Percentiles rank a stretch among this genome's conserved stretches.
phyloP scores from a whole-genome alignment of 1,284 basidiomycete genomes.

The Takashimella koratensis region DNA sequence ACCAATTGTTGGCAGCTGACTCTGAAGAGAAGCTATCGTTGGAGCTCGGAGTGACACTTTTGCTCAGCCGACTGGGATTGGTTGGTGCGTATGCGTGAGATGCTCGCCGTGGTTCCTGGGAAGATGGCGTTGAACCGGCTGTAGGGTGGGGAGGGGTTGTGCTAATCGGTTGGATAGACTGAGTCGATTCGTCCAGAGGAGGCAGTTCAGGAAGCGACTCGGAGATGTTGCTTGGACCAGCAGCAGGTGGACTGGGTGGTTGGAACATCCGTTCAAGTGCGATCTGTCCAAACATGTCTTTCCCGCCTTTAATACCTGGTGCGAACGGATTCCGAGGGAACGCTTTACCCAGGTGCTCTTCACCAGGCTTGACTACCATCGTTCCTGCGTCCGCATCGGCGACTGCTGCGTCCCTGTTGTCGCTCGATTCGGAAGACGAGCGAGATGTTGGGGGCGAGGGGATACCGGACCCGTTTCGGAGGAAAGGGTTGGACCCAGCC shows the following conservation, averaged over 20 bases:
- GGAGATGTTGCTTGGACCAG: conserved; percentile 14
- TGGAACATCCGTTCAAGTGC: conserved; percentile 85
- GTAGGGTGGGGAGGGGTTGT: conserved; percentile 1
- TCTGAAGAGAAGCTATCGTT: background rate
- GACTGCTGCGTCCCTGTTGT: conserved; percentile 3
- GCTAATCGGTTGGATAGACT: background rate
- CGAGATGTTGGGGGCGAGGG: conserved; percentile 14
- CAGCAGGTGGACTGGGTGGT: conserved; percentile 68
- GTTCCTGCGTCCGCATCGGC: conserved; percentile 55
- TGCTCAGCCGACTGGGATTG: conserved; percentile 44
- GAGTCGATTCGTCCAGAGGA: conserved; percentile 8
- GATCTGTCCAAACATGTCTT: conserved; percentile 78
- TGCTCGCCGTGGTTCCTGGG: conserved; percentile 17
- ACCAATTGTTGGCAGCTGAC: background rate
- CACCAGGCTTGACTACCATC: conserved; percentile 72
- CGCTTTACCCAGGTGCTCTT: conserved; percentile 54
- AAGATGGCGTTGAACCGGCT: background rate
- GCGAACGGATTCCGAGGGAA: conserved; percentile 37
- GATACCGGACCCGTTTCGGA: conserved; percentile 14
- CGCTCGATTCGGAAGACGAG: conserved; percentile 18
- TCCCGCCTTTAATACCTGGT: conserved; percentile 43
- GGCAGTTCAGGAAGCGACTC: conserved; percentile 44
- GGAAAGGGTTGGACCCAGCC: conserved; percentile 9
- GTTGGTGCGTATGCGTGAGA: conserved; percentile 45
- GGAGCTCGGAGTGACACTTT: conserved; percentile 41